Evolutionary conservation across 2,329 filamentous ascomycete species (phyloP).

Genomic region (Claviceps fusiformis): DNA sequence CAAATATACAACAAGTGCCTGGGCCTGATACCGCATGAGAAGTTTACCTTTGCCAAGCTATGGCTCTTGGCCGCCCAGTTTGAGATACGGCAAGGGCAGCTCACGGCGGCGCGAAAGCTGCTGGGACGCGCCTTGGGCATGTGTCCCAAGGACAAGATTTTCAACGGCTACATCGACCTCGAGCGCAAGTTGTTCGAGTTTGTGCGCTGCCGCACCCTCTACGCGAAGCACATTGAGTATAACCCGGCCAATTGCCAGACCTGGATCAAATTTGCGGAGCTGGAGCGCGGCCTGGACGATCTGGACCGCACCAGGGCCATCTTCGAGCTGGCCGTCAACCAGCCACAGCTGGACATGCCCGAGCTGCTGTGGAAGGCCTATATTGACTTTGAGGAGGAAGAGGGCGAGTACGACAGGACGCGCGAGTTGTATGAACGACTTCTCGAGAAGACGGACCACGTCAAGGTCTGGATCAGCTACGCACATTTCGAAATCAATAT

Average conservation of each 20-base stretch:
- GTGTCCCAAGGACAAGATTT: constrained; percentile 92
- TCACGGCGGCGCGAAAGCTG: constrained; percentile 71
- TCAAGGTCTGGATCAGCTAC: constrained; percentile 98
- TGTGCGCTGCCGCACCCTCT: constrained; percentile 74
- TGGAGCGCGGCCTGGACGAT: constrained; percentile 85
- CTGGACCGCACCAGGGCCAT: constrained; percentile 77
- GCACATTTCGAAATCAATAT: constrained; percentile 97
- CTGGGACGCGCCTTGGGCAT: constrained; percentile 82
- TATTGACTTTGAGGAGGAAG: constrained; percentile 96
- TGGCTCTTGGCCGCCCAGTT: constrained; percentile 93
- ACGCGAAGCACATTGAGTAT: constrained; percentile 88
- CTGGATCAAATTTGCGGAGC: constrained; percentile 92
- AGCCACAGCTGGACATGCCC: constrained; percentile 85
- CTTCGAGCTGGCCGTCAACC: constrained; percentile 77
- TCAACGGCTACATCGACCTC: constrained; percentile 83
- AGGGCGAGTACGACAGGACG: constrained; percentile 77
- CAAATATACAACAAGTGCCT: constrained; percentile 88
- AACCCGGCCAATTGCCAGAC: constrained; percentile 82
- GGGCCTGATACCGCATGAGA: constrained; percentile 81
- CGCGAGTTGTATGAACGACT: constrained; percentile 78
- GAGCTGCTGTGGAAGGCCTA: constrained; percentile 96
- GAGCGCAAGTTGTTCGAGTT: constrained; percentile 95
- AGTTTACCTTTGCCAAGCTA: constrained; percentile 93
- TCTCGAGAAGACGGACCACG: constrained; percentile 88
- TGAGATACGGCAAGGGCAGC: constrained; percentile 74